Evolutionary conservation across 208 protist genomes (phyloP), one percentile per base, ranked within the genome.

Genomic region (Trypanosoma lewisi): DNA sequence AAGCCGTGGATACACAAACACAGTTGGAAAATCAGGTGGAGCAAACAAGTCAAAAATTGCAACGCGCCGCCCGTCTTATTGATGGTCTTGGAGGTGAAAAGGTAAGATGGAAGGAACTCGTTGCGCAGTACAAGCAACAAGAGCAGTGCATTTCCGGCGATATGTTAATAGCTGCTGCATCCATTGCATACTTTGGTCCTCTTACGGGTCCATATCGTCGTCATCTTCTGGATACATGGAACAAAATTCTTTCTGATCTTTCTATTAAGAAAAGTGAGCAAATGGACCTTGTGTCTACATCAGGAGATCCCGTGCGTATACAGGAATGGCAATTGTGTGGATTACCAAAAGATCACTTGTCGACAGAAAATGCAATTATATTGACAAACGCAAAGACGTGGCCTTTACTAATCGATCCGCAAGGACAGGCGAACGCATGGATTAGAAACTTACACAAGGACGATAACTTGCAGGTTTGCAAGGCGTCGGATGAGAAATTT

Each of bases 331-430:
- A 97, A 66, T 70, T 99, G 23, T 91, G 83, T 67, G 97, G 97
- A 2, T 82, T 99, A 14, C 98, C 98, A 37, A 86, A 90, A 14
- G 98, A 99, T 79, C 65, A 74, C 8, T 71, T 99, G 12, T 98
- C 96, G 1, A 94, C 95, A 12, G 97, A 99, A 74, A 99, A 99
- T 73, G 98, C 86, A 47, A 96, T 99, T 65, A 98, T 99, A 59
- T 76, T 99, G 33, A 69, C 82, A 36, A 94, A 95, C 56, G 85
- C 96, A 3, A 68, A 86, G 11, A 93, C 94, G 47, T 99, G 98
- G 97, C 97, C 98, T 44, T 82, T 99, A 54, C 88, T 99, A 58
- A 99, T 99, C 60, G 98, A 99, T 73, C 98, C 98, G 19, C 97
- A 99, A 75, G 96, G 95, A 8, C 97, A 99, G 80, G 98, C 96